phyloP scores from a whole-genome alignment of 768 basidiomycete genomes.

The Hygrocybe coccinea region DNA sequence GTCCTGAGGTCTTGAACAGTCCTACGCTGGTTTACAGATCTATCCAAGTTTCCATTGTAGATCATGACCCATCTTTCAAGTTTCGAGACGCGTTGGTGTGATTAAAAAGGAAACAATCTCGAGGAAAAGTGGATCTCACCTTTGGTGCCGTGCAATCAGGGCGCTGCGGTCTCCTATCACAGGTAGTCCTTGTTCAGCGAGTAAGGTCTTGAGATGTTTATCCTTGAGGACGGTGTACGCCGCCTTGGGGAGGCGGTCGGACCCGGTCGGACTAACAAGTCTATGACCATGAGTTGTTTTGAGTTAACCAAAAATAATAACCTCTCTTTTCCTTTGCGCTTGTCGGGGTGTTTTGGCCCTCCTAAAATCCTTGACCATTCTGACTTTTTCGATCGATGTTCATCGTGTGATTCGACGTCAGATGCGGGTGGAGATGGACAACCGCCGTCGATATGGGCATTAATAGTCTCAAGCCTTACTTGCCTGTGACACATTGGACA shows the following conservation, averaged over 20 bases:
- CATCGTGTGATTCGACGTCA: conserved; percentile 18
- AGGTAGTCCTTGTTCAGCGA: conserved; percentile 47
- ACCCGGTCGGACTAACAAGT: conserved; percentile 9
- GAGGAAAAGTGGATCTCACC: conserved; percentile 33
- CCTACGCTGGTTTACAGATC: conserved; percentile 41
- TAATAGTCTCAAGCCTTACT: conserved; percentile 48
- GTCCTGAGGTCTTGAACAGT: conserved; percentile 41
- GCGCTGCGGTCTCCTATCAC: conserved; percentile 47
- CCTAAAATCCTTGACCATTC: conserved; percentile 47
- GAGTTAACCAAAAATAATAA: conserved; percentile 5
- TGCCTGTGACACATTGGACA: conserved; percentile 60
- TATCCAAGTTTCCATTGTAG: conserved; percentile 69
- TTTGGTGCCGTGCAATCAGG: conserved; percentile 55
- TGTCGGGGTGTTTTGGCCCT: conserved; percentile 17
- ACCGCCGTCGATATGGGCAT: conserved; percentile 60
- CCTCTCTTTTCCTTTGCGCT: conserved; percentile 42
- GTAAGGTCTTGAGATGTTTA: conserved; percentile 51
- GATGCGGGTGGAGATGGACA: conserved; percentile 38
- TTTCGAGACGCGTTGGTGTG: neutral
- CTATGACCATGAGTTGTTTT: conserved; percentile 14
- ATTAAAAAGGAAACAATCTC: neutral
- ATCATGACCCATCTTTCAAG: conserved; percentile 58
- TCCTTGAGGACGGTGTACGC: conserved; percentile 64
- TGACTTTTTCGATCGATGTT: conserved; percentile 26
- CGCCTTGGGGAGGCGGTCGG: conserved; percentile 52